Evolutionary conservation across 208 protist species (phyloP).

Genomic region (Sergeia podlipaevii): DNA sequence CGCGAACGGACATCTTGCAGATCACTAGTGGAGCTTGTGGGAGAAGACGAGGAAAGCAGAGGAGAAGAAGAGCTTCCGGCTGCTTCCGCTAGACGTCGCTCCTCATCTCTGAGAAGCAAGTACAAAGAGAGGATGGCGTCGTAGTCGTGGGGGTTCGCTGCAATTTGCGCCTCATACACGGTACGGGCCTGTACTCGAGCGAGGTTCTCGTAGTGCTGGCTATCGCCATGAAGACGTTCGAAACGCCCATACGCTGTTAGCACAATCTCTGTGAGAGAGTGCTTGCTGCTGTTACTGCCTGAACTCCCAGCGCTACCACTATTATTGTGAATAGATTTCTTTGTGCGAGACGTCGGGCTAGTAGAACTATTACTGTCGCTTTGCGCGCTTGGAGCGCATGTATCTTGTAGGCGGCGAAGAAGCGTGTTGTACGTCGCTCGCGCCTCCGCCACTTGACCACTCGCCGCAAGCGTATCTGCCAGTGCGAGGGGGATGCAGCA

Average conservation of each 20-base stretch:
- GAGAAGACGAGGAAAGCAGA: too few relatives aligned
- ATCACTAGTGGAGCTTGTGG: too few relatives aligned
- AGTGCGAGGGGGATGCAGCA: conserved; percentile 71
- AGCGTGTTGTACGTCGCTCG: conserved; percentile 48
- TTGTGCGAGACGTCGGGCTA: too few relatives aligned
- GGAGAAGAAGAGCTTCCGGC: too few relatives aligned
- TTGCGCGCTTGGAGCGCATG: too few relatives aligned
- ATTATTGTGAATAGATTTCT: too few relatives aligned
- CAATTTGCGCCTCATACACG: conserved; percentile 58
- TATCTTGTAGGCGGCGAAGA: conserved; percentile 32
- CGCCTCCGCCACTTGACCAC: conserved; percentile 28
- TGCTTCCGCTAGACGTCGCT: neutral
- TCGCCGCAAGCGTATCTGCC: conserved; percentile 36
- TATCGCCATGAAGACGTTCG: conserved; percentile 51
- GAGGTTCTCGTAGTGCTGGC: conserved; percentile 24
- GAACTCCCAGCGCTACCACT: conserved; percentile 16
- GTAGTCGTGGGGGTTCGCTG: conserved; percentile 44
- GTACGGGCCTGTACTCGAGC: conserved; percentile 38
- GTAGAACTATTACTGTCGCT: conserved; percentile 19
- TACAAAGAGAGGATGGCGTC: conserved; percentile 75
- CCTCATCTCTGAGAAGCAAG: conserved; percentile 47
- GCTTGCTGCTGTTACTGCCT: conserved; percentile 4
- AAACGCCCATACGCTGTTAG: conserved; percentile 64
- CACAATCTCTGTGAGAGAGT: conserved; percentile 33
- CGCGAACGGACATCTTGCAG: too few relatives aligned